Base-by-base conservation (phyloP, 108 stramenopile species). In the Cyclotella sp. region DNA sequence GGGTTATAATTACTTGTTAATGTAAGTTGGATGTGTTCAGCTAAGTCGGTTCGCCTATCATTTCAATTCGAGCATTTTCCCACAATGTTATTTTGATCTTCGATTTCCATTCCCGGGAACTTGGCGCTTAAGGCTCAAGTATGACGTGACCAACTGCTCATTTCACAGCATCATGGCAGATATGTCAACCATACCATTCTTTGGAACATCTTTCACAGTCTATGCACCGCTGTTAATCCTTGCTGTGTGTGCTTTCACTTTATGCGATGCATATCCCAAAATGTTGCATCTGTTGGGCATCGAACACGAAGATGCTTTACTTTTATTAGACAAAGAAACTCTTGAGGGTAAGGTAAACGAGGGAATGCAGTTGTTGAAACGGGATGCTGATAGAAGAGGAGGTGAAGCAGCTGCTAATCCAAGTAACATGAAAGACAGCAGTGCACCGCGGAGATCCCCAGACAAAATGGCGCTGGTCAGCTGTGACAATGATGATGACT, bases 1-100 rank as follows among this genome's bases (percentile, higher is more conserved):
- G 49, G 83, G 84, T 8, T 91, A 91, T 68, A 91, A 91, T 52
- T 91, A 86, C 70, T 75, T 91, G 18, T 72, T 85, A 55, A 77
- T 86, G 77, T 85, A 47, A 85, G 84, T 84, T 47, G 9, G 19
- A 24, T 40, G 27, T 70, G n/a, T 5, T 55, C 55, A 24, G 55
- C 24, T 12, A n/a, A 18, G 7, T 53, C 15, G 15, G 11, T 55
- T 55, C 12, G 4, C 8, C 22, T 24, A 3, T 6, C 2, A 8
- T 3, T n/a, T 26, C 34, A 34, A 34, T 34, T 34, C 34, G 4
- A 34, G 34, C 34, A 34, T 34, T 34, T 34, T 34, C 6, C 6
- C 34, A 34, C 34, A 34, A 34, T 34, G 34, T 34, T 6, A 34
- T 5, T 34, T 34, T 34, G 34, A 2, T 34, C 34, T 34, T 6